phyloP scores from a whole-genome alignment of 2,329 filamentous ascomycete species.

The Nothopassalora personata region DNA sequence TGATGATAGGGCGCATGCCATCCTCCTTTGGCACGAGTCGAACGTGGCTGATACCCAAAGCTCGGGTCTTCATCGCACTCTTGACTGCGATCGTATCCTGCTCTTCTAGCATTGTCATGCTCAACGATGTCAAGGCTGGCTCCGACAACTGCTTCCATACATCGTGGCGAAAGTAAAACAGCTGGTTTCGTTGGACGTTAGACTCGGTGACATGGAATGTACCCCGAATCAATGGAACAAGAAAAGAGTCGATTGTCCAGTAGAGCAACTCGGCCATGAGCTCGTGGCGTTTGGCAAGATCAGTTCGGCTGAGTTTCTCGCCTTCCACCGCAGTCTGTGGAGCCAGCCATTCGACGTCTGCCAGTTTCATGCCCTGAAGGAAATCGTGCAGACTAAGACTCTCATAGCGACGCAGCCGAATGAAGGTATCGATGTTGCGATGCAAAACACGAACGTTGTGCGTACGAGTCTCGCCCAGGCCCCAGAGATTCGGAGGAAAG shows the following conservation, averaged over 20 bases:
- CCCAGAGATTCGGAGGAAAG: conserved; percentile 73
- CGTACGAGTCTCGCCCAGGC: conserved; percentile 46
- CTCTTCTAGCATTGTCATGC: conserved; percentile 71
- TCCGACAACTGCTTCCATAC: conserved; percentile 75
- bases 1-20: conserved; percentile 79
- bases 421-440: conserved; percentile 68
- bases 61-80: conserved; percentile 55
- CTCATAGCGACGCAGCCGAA: conserved; percentile 75
- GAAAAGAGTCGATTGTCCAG: conserved; percentile 83
- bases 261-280: conserved; percentile 82
- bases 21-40: conserved; percentile 75
- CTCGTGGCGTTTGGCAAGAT: conserved; percentile 69
- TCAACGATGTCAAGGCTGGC: conserved; percentile 64
- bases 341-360: conserved; percentile 58
- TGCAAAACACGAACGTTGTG: conserved; percentile 61
- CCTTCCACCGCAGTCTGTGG: conserved; percentile 43
- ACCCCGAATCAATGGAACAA: conserved; percentile 78
- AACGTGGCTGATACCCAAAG: conserved; percentile 71
- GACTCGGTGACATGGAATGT: conserved; percentile 97
- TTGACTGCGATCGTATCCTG: conserved; percentile 55
- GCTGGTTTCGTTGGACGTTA: conserved; percentile 66
- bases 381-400: conserved; percentile 73
- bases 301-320: conserved; percentile 61
- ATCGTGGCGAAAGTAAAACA: conserved; percentile 95
- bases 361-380: conserved; percentile 61